Base-by-base conservation (phyloP, 306 rosid species). In the Castanea crenata region DNA sequence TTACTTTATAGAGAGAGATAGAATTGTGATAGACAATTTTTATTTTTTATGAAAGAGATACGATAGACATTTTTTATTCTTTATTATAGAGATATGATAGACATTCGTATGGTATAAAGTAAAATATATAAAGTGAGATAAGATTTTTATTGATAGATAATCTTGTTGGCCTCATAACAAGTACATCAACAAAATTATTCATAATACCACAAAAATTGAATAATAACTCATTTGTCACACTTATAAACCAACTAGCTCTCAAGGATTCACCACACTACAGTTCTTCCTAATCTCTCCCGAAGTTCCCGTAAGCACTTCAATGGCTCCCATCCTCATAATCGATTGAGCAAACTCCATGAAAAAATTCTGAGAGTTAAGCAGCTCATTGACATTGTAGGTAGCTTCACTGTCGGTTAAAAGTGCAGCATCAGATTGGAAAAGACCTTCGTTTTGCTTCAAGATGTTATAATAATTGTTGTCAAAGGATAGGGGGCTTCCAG, bases 361-460 rank as follows among this genome's bases (percentile, higher is more conserved):
- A 90, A 93, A 93, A 55, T 18, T 65, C 3, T 16, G 0, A 19
- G 83, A 77, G 27, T 73, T 51, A 57, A 79, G 62, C 82, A 90
- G 51, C 15, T 49, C 21, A 16, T 15, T 21, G 0, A 78, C 86
- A 29, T 74, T 62, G 2, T 12, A 0, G 31, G 34, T 54, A 1
- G 95, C 74, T 0, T 56, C 35, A 0, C 6, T 0, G 59, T 46
- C 31, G 3, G 87, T 85, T 41, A 91, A 86, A 23, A 93, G 89
- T 0, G 91, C 87, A 0, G 89, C 95, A 56, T 93, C 95, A 7
- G 98, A 90, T 15, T 64, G 73, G 78, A 91, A 88, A 5, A 91
- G 52, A 44, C 95, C 94, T 72, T 83, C 69, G 0, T 87, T 79
- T 41, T 78, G 69, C 12, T 71, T 78, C 62, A 90, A 86, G 46